phyloP scores from a whole-genome alignment of 495 filamentous ascomycete genomes.

The Penicillium pancosmium region DNA sequence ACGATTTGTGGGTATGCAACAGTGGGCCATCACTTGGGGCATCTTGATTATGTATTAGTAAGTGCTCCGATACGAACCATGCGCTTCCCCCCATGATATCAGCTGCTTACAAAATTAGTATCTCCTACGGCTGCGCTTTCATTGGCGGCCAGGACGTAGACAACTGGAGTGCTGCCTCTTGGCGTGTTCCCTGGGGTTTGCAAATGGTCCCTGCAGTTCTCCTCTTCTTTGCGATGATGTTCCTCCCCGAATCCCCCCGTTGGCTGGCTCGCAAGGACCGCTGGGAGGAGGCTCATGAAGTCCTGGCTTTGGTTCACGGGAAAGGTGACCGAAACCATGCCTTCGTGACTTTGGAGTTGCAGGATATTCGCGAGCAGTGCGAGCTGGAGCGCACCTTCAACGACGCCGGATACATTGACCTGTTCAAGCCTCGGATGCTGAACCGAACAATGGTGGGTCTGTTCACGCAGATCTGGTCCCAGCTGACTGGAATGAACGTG shows the following conservation, averaged over 20 bases:
- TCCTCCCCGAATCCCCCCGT: slow-evolving; percentile 76
- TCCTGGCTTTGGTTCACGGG: slow-evolving; percentile 68
- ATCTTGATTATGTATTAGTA: slow-evolving; percentile 77
- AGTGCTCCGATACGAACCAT: not conserved
- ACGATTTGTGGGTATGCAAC: slow-evolving; percentile 69
- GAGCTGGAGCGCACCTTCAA: slow-evolving; percentile 60
- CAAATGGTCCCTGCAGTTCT: slow-evolving; percentile 73
- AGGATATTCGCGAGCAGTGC: slow-evolving; percentile 63
- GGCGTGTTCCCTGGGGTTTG: slow-evolving; percentile 75
- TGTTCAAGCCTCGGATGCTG: slow-evolving; percentile 65
- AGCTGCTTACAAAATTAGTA: slow-evolving; percentile 20
- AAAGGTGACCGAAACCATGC: slow-evolving; percentile 63
- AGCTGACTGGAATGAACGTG: slow-evolving; percentile 76
- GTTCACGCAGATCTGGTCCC: slow-evolving; percentile 75
- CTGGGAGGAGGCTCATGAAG: slow-evolving; percentile 68
- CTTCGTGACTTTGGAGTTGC: slow-evolving; percentile 60
- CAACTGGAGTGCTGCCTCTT: slow-evolving; percentile 54
- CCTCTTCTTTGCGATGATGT: slow-evolving; percentile 61
- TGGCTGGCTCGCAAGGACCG: slow-evolving; percentile 76
- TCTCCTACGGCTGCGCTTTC: slow-evolving; percentile 69
- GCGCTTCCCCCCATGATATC: no score
- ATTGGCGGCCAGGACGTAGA: slow-evolving; percentile 36
- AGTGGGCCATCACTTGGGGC: slow-evolving; percentile 82
- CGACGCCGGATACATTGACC: slow-evolving; percentile 62
- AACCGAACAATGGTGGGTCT: slow-evolving; percentile 67